Base-by-base conservation (phyloP, 2,329 filamentous ascomycete genomes). In the Talaromyces sp. region DNA sequence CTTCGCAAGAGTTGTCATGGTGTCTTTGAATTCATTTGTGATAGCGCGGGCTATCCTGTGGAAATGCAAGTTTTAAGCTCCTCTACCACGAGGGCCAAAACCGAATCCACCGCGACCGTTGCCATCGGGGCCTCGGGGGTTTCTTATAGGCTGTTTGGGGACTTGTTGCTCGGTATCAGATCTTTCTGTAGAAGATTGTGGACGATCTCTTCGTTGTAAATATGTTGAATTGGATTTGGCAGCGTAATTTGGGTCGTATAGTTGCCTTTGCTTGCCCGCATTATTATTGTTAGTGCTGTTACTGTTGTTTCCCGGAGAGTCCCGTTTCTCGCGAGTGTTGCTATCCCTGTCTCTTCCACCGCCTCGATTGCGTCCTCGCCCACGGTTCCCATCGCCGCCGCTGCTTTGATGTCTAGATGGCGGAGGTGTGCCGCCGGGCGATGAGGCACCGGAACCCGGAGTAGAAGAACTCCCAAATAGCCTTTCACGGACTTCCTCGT, bases 401-500 rank as follows among this genome's bases (percentile, higher is more conserved):
- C 63, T 66, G 35, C 68, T 71, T 64, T 63, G 66, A 31, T 69
- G 69, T 35, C 75, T 77, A 24, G 87, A 61, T 21, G 58, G 87
- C 27, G 88, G 87, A 24, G 88, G 86, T 14, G 87, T 87, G 2
- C 83, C 79, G 52, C 78, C 83, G 6, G 60, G 60, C 3, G 85
- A 85, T 3, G 86, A 87, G 8, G 81, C 79, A 1, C 86, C 84
- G 0, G 87, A 79, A 3, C 67, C 73, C 19, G 70, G 72, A 8
- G 69, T 71, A 6, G 70, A 69, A 5, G 71, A 69, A 24, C 84
- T 85, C 21, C 92, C 92, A 74, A 97, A 93, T 59, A 97, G 88
- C 72, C 92, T 89, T 67, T 93, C 91, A 31, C 93, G 84, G 6
- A 88, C 90, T 77, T 96, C 92, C 63, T 95, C 90, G 72, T 97